A percentile compares a stretch with the other conserved stretches of the same genome.
Evolutionary conservation across 2,329 filamentous ascomycete genomes (phyloP).

Genomic region (Arthrinium phaeospermum): DNA sequence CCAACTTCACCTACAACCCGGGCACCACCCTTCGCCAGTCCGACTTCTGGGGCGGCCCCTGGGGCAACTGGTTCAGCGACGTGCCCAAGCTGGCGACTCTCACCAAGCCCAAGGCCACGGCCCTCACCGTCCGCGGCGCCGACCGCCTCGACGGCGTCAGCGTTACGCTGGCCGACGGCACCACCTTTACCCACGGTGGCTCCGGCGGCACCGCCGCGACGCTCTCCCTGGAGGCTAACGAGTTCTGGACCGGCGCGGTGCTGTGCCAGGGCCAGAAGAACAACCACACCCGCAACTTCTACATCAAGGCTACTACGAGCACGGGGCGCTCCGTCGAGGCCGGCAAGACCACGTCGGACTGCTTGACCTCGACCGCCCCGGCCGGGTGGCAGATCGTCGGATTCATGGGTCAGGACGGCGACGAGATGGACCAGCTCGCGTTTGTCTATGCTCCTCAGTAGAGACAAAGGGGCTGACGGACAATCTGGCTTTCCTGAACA

Average conservation of each 20-base stretch:
- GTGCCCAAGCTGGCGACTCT: constrained; percentile 45
- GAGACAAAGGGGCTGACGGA: not conserved
- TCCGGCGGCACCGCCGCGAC: constrained; percentile 47
- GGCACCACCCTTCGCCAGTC: constrained; percentile 49
- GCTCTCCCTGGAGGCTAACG: constrained; percentile 51
- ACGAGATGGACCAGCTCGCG: constrained; percentile 61
- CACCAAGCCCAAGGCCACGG: constrained; percentile 41
- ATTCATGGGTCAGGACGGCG: constrained; percentile 56
- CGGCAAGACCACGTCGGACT: constrained; percentile 54
- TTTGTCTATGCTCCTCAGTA: constrained; percentile 53
- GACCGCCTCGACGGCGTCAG: constrained; percentile 57
- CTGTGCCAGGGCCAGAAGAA: constrained; percentile 57
- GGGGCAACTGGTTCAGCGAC: constrained; percentile 63
- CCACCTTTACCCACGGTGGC: constrained; percentile 58
- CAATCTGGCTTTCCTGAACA: not conserved
- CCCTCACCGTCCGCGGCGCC: constrained; percentile 52
- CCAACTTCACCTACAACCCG: constrained; percentile 55
- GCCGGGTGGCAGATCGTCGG: constrained; percentile 59
- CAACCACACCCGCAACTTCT: constrained; percentile 58
- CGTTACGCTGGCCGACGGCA: constrained; percentile 54
- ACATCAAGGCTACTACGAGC: constrained; percentile 58
- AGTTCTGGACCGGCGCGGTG: constrained; percentile 54
- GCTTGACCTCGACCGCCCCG: constrained; percentile 52
- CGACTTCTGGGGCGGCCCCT: constrained; percentile 52
- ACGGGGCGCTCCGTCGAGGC: constrained; percentile 50